A percentile compares a stretch with the other conserved stretches of the same genome.
These are phyloP conservation scores for Colletotrichum sp. DNA, from an alignment of 2,329 filamentous ascomycete species.

Conservation along the genomic window DNA sequence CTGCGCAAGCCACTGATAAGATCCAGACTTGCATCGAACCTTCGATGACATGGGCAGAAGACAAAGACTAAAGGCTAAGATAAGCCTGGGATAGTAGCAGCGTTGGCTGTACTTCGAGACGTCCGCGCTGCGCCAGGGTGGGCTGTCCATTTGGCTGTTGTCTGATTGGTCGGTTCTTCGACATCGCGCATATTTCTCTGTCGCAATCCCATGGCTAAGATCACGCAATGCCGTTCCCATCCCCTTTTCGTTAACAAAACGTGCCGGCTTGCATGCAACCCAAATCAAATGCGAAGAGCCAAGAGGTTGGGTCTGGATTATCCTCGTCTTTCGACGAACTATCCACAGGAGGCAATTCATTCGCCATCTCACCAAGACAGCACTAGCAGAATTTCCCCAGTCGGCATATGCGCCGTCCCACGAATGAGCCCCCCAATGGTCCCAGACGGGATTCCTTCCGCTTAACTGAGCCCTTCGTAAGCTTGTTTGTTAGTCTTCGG, in stretches of 20 bases:
- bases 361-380: not conserved
- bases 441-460: constrained; percentile 1
- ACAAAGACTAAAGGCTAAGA: not conserved
- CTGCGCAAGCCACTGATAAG: not conserved
- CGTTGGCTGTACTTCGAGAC: not conserved
- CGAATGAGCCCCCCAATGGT: not conserved
- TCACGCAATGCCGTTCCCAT: constrained; percentile 18
- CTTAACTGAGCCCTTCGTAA: not conserved
- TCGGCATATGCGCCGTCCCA: not conserved
- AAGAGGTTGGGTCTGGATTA: not conserved
- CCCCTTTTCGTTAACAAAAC: not conserved
- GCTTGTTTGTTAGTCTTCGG: not conserved
- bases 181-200: not conserved
- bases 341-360: not conserved
- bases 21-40: not conserved
- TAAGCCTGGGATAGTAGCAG: not conserved
- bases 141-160: not conserved
- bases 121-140: not conserved
- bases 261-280: not conserved
- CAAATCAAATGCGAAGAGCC: not conserved
- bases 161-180: constrained; percentile 1
- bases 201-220: constrained; percentile 21
- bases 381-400: not conserved
- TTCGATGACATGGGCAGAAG: not conserved
- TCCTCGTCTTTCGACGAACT: not conserved